Conservation (phyloP, 495 filamentous ascomycete species). For the Polyplosphaeria fusca region DNA sequence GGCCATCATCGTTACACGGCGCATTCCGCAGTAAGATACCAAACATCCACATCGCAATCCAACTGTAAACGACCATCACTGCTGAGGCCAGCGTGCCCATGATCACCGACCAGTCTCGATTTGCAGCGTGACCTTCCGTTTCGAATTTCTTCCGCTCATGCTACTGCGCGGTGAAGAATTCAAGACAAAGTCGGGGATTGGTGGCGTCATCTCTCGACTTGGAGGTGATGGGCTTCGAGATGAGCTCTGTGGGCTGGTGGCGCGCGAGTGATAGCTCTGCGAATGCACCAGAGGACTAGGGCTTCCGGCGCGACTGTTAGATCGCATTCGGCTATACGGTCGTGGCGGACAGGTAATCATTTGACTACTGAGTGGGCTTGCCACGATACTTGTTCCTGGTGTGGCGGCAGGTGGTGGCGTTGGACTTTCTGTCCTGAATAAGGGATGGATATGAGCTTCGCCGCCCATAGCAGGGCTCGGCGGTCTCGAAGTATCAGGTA, state of each 20-base stretch:
- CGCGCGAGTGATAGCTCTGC: conserved; percentile 46
- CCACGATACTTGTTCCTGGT: conserved; percentile 67
- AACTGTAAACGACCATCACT: no score
- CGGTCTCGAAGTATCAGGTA: conserved; percentile 14
- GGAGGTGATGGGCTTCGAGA: conserved; percentile 30
- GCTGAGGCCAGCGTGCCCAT: no score
- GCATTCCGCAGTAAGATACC: no score
- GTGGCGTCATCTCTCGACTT: conserved; percentile 49
- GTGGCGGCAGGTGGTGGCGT: conserved; percentile 65
- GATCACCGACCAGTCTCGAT: no score
- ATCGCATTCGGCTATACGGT: conserved; percentile 63
- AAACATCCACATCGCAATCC: no score
- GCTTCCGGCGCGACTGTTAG: conserved; percentile 54
- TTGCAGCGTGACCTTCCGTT: neutral
- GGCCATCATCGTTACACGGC: no score
- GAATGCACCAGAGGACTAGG: conserved; percentile 52
- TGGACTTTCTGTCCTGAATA: conserved; percentile 75
- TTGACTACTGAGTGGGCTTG: conserved; percentile 66
- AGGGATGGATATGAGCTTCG: conserved; percentile 79
- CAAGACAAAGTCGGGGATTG: conserved; percentile 58
- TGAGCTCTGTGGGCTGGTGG: conserved; percentile 35
- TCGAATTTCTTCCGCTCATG: conserved; percentile 32
- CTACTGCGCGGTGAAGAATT: conserved; percentile 48
- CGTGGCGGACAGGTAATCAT: conserved; percentile 54
- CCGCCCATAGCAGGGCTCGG: conserved; percentile 47